Evolutionary conservation across 768 basidiomycete genomes (phyloP).

Genomic region (Russula sp.): DNA sequence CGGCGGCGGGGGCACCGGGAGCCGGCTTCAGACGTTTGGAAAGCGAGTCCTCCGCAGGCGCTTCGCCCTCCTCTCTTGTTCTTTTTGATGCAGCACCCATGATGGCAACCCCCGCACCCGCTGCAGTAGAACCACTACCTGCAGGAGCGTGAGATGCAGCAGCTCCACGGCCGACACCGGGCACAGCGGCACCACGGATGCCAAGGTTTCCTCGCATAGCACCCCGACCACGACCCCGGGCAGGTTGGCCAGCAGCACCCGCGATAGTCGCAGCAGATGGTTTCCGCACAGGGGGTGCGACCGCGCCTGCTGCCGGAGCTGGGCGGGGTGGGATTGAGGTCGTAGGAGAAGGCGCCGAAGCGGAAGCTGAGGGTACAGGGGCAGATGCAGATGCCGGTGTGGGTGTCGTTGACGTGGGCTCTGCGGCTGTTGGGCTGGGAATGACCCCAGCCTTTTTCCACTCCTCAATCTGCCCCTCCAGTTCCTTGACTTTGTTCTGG

Average conservation of each 20-base stretch:
- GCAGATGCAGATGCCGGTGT: constrained; percentile 13
- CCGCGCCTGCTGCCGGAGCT: neutral
- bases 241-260: neutral
- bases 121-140: neutral
- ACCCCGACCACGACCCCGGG: constrained; percentile 20
- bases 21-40: constrained; percentile 20
- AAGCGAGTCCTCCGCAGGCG: constrained; percentile 12
- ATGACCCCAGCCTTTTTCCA: constrained; percentile 46
- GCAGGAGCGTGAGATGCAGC: constrained; percentile 1
- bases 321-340: constrained; percentile 20
- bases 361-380: constrained; percentile 22
- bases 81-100: constrained; percentile 21
- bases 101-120: constrained; percentile 12
- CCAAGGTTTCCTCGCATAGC: neutral
- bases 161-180: constrained; percentile 7
- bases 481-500: constrained; percentile 56
- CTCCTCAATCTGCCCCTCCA: constrained; percentile 55
- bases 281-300: neutral
- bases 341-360: constrained; percentile 26
- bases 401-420: neutral
- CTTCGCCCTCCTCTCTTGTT: constrained; percentile 20
- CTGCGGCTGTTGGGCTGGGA: constrained; percentile 19
- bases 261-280: neutral
- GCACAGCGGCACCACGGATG: constrained; percentile 19
- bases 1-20: neutral